Evolutionary conservation across 2,329 filamentous ascomycete species (phyloP).

Genomic region (Monosporascus sp.): DNA sequence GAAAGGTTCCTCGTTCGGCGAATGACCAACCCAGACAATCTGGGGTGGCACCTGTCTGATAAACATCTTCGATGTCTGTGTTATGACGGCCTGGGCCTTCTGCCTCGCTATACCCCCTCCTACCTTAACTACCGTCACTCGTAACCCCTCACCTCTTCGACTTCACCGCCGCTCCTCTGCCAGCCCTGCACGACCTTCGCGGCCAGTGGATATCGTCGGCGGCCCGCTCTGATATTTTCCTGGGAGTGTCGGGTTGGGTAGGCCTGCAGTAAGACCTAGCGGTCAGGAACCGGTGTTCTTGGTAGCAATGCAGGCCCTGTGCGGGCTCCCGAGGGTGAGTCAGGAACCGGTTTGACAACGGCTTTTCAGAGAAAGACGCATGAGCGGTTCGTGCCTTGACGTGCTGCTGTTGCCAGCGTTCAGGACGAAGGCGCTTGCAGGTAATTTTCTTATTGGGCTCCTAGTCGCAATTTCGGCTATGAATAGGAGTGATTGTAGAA

Average conservation of each 20-base stretch:
- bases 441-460: not conserved
- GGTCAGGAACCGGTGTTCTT: slow-evolving; percentile 26
- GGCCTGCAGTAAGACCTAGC: slow-evolving; percentile 23
- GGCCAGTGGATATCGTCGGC: slow-evolving; percentile 17
- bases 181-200: slow-evolving; percentile 14
- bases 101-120: slow-evolving; percentile 7
- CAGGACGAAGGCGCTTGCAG: not conserved
- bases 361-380: not conserved
- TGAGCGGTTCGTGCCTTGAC: not conserved
- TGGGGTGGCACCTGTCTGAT: slow-evolving; percentile 15
- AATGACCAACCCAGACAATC: slow-evolving; percentile 12
- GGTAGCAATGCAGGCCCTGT: slow-evolving; percentile 24
- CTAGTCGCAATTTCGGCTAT: not conserved
- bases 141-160: slow-evolving; percentile 8
- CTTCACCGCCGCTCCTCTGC: slow-evolving; percentile 23
- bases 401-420: not conserved
- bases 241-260: slow-evolving; percentile 22
- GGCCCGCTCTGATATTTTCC: slow-evolving; percentile 17
- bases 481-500: not conserved
- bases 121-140: slow-evolving; percentile 4
- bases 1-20: slow-evolving; percentile 11
- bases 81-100: slow-evolving; percentile 7
- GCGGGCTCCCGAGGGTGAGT: slow-evolving; percentile 27
- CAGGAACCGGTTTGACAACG: slow-evolving; percentile 17
- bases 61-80: slow-evolving; percentile 17